Evolutionary conservation across 768 basidiomycete species (phyloP).

Genomic region (Mycena galopus): DNA sequence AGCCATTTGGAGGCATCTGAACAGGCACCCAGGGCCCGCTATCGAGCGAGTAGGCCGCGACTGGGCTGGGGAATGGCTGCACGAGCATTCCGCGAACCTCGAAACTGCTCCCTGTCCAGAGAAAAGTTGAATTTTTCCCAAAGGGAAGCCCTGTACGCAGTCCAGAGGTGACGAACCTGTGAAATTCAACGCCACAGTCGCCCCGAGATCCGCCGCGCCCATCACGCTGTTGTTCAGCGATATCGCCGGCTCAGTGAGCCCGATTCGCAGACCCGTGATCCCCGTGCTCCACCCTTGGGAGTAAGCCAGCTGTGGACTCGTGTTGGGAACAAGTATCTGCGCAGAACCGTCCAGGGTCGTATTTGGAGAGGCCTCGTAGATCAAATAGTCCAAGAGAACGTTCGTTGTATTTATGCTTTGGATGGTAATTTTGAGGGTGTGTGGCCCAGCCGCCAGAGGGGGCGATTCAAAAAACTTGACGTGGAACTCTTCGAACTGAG

Average conservation of each 20-base stretch:
- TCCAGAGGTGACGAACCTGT: not conserved
- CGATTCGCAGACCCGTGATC: not conserved
- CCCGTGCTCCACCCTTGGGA: slow-evolving; percentile 6
- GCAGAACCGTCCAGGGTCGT: not conserved
- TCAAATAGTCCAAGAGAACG: slow-evolving; percentile 5
- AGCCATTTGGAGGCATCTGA: not conserved
- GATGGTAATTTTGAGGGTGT: slow-evolving; percentile 2
- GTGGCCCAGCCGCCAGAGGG: not conserved
- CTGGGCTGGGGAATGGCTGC: not conserved
- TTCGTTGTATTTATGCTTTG: not conserved
- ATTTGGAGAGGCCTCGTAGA: slow-evolving; percentile 8
- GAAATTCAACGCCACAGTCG: slow-evolving; percentile 13
- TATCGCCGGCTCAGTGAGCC: not conserved
- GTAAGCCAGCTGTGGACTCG: slow-evolving; percentile 1
- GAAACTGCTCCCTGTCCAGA: not conserved
- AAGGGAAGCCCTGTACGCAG: not conserved
- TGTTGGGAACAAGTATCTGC: not conserved
- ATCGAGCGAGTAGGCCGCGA: not conserved
- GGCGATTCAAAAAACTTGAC: not conserved
- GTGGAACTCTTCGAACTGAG: not conserved
- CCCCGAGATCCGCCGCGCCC: slow-evolving; percentile 1
- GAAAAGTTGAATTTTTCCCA: not conserved
- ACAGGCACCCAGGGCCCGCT: not conserved
- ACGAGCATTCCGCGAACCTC: slow-evolving; percentile 11
- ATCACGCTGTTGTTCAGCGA: slow-evolving; percentile 5